Base-by-base conservation (phyloP, 1,139 yeast species). In the Nematodospora anomalae region DNA sequence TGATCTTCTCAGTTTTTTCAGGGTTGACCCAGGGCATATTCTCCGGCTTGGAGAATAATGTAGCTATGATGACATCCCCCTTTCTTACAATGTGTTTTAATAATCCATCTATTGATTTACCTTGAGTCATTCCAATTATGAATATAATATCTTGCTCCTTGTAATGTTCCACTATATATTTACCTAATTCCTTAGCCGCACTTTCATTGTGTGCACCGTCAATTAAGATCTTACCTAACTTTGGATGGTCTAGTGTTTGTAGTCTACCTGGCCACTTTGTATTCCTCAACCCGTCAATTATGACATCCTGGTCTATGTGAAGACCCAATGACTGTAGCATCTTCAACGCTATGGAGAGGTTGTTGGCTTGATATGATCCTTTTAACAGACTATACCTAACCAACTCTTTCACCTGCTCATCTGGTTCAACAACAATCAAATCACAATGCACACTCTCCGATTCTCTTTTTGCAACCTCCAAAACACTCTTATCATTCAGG, bases 151-250 rank as follows among this genome's bases (percentile, higher is more conserved):
- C 75, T 40, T 36, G n/a, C 4, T 29, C 13, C 4, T 16, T 14
- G 20, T 35, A 37, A 6, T 18, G 28, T 11, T 33, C 20, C n/a
- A 28, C 16, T 6, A 70, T 47, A 39, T 55, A 69, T 20, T 53
- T 56, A 0, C 71, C 74, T 26, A 92, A 64, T 50, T 83, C 88
- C 16, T 64, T 59, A 0, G 96, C 95, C 0, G 97, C 95, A 45
- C 82, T 80, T 13, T 79, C 80, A 53, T 92, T 92, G 56, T 92
- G 98, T 0, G 97, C 97, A 2, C 98, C 98, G 59, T 92, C 98
- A 2, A 89, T 49, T 6, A 88, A 58, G 0, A 83, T 61, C 3
- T 46, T 46, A 1, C 55, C 41, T 1, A 54, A 38, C 2, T 47
- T 53, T 4, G 58, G 53, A 23, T 58, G 58, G 3, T 47, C 41